Conservation (phyloP, 306 rosid species). For the Quercus mongolica region DNA sequence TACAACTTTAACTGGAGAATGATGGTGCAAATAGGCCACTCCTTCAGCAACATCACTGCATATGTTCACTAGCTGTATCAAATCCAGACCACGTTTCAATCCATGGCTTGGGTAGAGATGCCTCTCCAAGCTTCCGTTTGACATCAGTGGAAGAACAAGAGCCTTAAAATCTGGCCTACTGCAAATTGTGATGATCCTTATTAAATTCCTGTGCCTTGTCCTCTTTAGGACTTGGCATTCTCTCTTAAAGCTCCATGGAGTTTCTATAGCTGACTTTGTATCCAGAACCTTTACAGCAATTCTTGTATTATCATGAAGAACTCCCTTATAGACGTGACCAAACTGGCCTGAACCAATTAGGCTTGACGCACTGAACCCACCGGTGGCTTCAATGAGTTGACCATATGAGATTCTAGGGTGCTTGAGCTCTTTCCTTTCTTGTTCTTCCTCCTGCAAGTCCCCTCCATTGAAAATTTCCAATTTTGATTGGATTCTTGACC, state of each 20-base stretch:
- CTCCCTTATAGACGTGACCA: slow-evolving; percentile 82
- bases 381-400: slow-evolving; percentile 72
- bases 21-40: slow-evolving; percentile 79
- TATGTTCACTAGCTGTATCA: slow-evolving; percentile 67
- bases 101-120: slow-evolving; percentile 65
- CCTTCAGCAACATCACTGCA: slow-evolving; percentile 92
- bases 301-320: slow-evolving; percentile 60
- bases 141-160: slow-evolving; percentile 84
- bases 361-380: slow-evolving; percentile 65
- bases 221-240: slow-evolving; percentile 71
- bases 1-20: slow-evolving; percentile 72
- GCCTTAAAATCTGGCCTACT: slow-evolving; percentile 80
- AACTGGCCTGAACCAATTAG: slow-evolving; percentile 80
- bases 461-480: slow-evolving; percentile 20
- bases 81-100: slow-evolving; percentile 37
- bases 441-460: slow-evolving; percentile 39
- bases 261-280: slow-evolving; percentile 40
- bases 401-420: slow-evolving; percentile 73
- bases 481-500: slow-evolving; percentile 33
- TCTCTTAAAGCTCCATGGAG: slow-evolving; percentile 69
- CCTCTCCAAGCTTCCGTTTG: slow-evolving; percentile 83
- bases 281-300: slow-evolving; percentile 86
- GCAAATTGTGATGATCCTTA: slow-evolving; percentile 78
- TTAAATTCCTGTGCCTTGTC: slow-evolving; percentile 79
- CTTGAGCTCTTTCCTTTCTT: slow-evolving; percentile 48